These are phyloP conservation scores for Apiospora koreana DNA, from an alignment of 2,329 filamentous ascomycete species.

Conservation along the genomic window DNA sequence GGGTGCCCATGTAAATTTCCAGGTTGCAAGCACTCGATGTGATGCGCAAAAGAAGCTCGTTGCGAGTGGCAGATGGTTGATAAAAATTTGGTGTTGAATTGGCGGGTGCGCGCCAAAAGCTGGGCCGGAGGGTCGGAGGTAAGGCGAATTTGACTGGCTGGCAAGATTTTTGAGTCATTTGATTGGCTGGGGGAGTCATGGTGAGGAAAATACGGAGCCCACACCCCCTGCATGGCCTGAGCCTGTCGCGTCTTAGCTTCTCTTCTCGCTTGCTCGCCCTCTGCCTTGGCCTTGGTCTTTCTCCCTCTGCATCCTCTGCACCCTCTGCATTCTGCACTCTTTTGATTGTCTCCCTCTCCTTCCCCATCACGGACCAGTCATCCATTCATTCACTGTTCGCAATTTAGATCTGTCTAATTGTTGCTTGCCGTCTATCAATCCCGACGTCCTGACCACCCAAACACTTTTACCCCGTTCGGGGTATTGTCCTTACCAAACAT, in stretches of 20 bases:
- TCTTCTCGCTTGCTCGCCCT: background rate
- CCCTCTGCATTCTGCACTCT: background rate
- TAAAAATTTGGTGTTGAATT: conserved; percentile 27
- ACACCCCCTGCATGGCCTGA: conserved; percentile 8
- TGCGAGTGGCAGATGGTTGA: conserved; percentile 29
- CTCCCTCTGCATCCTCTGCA: conserved; percentile 2
- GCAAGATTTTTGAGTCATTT: conserved; percentile 14
- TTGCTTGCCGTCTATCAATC: background rate
- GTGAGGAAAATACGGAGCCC: conserved; percentile 4
- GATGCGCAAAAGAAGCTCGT: conserved; percentile 11
- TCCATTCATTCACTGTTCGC: background rate
- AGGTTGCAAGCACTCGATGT: background rate
- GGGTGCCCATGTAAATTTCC: background rate
- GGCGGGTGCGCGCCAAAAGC: conserved; percentile 13
- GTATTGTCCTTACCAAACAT: background rate
- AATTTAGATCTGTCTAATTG: background rate
- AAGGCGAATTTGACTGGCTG: conserved; percentile 12
- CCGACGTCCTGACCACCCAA: background rate
- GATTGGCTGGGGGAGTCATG: conserved; percentile 24
- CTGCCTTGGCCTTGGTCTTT: conserved; percentile 4
- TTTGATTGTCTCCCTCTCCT: background rate
- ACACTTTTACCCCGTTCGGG: background rate
- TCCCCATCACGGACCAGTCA: conserved; percentile 5
- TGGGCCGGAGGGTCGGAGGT: conserved; percentile 8
- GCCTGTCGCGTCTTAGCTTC: conserved; percentile 13